These are phyloP conservation scores for Escallonia herrerae DNA, from an alignment of 129 eudicot genomes.

Conservation along the genomic window DNA sequence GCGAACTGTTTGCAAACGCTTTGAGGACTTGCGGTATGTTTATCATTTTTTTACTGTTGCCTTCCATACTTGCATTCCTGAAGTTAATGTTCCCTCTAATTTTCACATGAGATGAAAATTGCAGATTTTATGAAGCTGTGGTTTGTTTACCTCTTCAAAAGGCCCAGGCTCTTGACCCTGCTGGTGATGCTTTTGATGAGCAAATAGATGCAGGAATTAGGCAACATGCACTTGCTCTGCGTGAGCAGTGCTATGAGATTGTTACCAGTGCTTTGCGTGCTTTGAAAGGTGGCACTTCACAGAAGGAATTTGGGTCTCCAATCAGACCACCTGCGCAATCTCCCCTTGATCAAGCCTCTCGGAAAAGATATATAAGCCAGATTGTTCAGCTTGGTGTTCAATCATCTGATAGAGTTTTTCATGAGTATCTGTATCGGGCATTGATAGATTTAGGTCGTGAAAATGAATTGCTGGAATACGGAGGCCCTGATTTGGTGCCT, in stretches of 20 bases:
- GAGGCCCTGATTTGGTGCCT: slow-evolving; percentile 89
- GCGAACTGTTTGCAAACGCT: slow-evolving; percentile 84
- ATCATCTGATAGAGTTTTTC: slow-evolving; percentile 86
- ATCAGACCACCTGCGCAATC: slow-evolving; percentile 68
- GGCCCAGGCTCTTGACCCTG: slow-evolving; percentile 91
- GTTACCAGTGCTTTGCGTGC: slow-evolving; percentile 65
- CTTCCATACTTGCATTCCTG: too few relatives aligned
- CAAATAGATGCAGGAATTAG: slow-evolving; percentile 70
- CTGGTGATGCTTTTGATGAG: slow-evolving; percentile 85
- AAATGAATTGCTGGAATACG: slow-evolving; percentile 87
- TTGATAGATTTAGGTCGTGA: slow-evolving; percentile 82
- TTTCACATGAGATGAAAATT: slow-evolving; percentile 6
- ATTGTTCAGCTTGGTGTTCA: slow-evolving; percentile 96
- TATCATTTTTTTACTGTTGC: not conserved
- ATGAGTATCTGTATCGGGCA: slow-evolving; percentile 69
- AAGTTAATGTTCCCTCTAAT: too few relatives aligned
- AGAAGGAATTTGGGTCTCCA: slow-evolving; percentile 79
- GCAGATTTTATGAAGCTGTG: slow-evolving; percentile 98
- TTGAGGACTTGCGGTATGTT: slow-evolving; percentile 80
- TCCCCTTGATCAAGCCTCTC: slow-evolving; percentile 63
- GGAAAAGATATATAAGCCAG: slow-evolving; percentile 82
- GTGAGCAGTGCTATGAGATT: slow-evolving; percentile 88
- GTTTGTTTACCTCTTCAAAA: slow-evolving; percentile 86
- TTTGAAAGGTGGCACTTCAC: slow-evolving; percentile 62
- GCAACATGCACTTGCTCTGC: slow-evolving; percentile 72